Base-by-base conservation (phyloP, 495 filamentous ascomycete species). In the Penicillium egyptiacum region DNA sequence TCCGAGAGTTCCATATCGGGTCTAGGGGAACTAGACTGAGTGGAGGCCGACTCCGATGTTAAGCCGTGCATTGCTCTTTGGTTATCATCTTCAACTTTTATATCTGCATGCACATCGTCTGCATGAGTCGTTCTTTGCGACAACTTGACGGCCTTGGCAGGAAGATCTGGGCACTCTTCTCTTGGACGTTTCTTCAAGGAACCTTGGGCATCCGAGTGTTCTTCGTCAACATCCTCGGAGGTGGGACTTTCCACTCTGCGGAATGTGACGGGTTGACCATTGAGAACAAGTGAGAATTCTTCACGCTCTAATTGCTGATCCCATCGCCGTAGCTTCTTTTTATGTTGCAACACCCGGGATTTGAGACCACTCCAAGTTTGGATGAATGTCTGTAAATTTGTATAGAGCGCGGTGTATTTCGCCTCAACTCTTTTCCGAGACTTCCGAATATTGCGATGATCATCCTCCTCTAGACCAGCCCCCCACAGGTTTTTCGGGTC, bases 321-420 rank as follows among this genome's bases (percentile, higher is more conserved):
- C 64, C 70, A 72, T 53, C 68, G 56, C n/a, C 26, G 46, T 12
- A 71, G 62, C 58, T 74, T 78, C 60, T 58, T 70, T 53, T 73
- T 82, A 25, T 75, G 70, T 17, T 69, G 66, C 31, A 72, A 67
- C 1, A 73, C 54, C 23, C 64, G 64, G 4, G 49, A 28, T 56
- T 64, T 75, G 35, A 79, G 68, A 22, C 59, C 57, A 16, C 42
- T 59, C 50, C 59, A 66, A 23, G 65, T 68, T 30, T 63, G 50
- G 7, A 64, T 22, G 12, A 77, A 62, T 17, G 53, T 65, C 17
- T 63, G 52, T 4, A 67, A 33, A 44, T 70, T 67, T 11, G 52
- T 41, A 41, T 78, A 79, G 12, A 79, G 61, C 16, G 65, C 59
- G 2, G 50, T 50, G 58, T 79, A 79, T 55, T 69, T 72, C 5